Percentiles rank a stretch among this genome's conserved stretches.
Evolutionary conservation across 768 basidiomycete genomes (phyloP).

Genomic region (Gelatoporia subvermispora): DNA sequence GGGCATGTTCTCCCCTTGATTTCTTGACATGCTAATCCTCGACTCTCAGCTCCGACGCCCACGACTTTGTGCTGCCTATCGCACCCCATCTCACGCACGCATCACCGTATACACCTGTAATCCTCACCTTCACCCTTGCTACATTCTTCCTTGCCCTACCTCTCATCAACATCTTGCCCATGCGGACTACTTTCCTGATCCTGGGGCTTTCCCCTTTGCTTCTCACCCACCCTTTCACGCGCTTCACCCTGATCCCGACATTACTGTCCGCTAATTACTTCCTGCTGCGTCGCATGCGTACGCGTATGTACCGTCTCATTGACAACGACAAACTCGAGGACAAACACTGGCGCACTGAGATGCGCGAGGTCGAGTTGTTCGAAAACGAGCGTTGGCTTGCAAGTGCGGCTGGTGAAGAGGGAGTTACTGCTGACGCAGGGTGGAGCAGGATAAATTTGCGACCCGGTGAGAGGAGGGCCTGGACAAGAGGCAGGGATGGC

Average conservation of each 20-base stretch:
- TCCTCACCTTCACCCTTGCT: conserved; percentile 45
- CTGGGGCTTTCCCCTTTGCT: conserved; percentile 48
- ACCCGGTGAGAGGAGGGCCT: conserved; percentile 48
- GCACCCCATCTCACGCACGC: conserved; percentile 45
- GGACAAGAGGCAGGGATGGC: conserved; percentile 70
- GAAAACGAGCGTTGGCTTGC: conserved; percentile 69
- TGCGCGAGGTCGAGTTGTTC: conserved; percentile 68
- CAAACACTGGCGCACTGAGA: conserved; percentile 57
- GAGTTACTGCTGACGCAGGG: conserved; percentile 13
- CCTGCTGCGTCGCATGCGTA: conserved; percentile 9
- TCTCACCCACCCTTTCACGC: conserved; percentile 46
- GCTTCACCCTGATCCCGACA: conserved; percentile 23
- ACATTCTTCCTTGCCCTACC: conserved; percentile 33
- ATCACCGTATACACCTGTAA: conserved; percentile 48
- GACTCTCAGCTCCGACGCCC: conserved; percentile 49
- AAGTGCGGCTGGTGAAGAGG: conserved; percentile 12
- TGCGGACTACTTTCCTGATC: conserved; percentile 43
- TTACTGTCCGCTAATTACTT: conserved; percentile 22
- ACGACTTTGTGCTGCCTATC: conserved; percentile 50
- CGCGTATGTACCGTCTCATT: conserved; percentile 30
- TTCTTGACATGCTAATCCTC: no score
- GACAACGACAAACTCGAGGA: conserved; percentile 68
- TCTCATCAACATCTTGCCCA: conserved; percentile 28
- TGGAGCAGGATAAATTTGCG: conserved; percentile 37
- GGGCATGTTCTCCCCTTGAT: no score